Conservation (phyloP, 768 basidiomycete genomes). For the Rhodocollybia butyracea region DNA sequence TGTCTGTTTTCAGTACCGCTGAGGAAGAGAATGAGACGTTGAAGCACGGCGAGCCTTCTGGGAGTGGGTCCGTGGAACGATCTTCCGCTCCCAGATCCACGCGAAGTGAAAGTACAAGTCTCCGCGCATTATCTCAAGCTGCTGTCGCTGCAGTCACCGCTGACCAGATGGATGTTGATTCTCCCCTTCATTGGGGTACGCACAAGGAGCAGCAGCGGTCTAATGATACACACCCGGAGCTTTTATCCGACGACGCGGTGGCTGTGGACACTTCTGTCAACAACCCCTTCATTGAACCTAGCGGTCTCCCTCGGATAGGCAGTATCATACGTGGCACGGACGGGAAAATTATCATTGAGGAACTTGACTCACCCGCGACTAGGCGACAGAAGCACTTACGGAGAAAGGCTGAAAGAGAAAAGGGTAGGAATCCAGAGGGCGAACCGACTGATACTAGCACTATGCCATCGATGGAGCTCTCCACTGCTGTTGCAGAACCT, state of each 20-base stretch:
- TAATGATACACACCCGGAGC: background rate
- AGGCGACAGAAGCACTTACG: slow-evolving; percentile 55
- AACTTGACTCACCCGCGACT: slow-evolving; percentile 68
- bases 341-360: slow-evolving; percentile 63
- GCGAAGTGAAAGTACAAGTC: background rate
- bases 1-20: slow-evolving; percentile 45
- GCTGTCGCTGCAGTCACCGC: background rate
- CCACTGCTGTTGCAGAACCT: slow-evolving; percentile 10
- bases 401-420: slow-evolving; percentile 39
- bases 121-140: background rate
- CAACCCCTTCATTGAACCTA: background rate
- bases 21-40: slow-evolving; percentile 45
- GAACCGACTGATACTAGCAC: slow-evolving; percentile 6
- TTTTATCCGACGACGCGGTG: background rate
- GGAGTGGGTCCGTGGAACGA: background rate
- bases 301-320: slow-evolving; percentile 5
- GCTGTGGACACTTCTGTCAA: background rate
- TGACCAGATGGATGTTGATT: background rate
- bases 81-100: slow-evolving; percentile 1
- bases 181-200: no score
- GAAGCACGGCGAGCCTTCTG: background rate
- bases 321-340: slow-evolving; percentile 20
- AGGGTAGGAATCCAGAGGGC: slow-evolving; percentile 20
- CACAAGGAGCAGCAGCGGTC: no score
- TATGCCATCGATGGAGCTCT: background rate